phyloP scores from a whole-genome alignment of 1,139 yeast genomes.

The Yamadazyma oceani region DNA sequence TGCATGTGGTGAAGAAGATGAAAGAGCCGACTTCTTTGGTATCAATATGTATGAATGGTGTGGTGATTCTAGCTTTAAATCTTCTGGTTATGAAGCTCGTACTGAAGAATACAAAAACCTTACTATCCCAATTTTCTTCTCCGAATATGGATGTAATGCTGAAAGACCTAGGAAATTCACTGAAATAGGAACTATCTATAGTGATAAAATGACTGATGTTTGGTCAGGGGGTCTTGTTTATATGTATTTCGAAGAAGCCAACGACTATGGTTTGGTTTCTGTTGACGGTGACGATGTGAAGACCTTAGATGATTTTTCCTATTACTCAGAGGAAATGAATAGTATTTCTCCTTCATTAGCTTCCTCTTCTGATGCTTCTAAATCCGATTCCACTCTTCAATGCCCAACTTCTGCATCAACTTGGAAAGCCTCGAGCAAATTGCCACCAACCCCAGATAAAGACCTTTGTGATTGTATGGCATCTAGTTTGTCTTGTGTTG shows the following conservation, averaged over 20 bases:
- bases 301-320: conserved; percentile 46
- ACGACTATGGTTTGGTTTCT: conserved; percentile 76
- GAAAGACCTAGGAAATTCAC: conserved; percentile 61
- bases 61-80: conserved; percentile 62
- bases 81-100: conserved; percentile 69
- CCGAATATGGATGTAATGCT: conserved; percentile 81
- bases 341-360: conserved; percentile 40
- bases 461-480: conserved; percentile 40
- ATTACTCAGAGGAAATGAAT: conserved; percentile 58
- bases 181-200: conserved; percentile 58
- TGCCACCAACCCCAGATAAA: conserved; percentile 49
- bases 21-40: conserved; percentile 85
- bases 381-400: conserved; percentile 20
- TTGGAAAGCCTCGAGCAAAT: conserved; percentile 40
- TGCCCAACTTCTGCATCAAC: conserved; percentile 39
- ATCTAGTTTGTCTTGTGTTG: conserved; percentile 37
- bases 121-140: conserved; percentile 78
- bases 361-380: conserved; percentile 24
- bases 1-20: conserved; percentile 67
- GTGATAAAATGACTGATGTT: conserved; percentile 50
- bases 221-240: conserved; percentile 94
- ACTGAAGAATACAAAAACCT: conserved; percentile 62
- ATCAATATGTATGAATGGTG: conserved; percentile 94
- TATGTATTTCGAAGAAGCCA: conserved; percentile 83
- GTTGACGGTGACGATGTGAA: conserved; percentile 38